A percentile compares a stretch with the other conserved stretches of the same genome.
Conservation (phyloP, 768 basidiomycete genomes). For the Trametes villosa region DNA sequence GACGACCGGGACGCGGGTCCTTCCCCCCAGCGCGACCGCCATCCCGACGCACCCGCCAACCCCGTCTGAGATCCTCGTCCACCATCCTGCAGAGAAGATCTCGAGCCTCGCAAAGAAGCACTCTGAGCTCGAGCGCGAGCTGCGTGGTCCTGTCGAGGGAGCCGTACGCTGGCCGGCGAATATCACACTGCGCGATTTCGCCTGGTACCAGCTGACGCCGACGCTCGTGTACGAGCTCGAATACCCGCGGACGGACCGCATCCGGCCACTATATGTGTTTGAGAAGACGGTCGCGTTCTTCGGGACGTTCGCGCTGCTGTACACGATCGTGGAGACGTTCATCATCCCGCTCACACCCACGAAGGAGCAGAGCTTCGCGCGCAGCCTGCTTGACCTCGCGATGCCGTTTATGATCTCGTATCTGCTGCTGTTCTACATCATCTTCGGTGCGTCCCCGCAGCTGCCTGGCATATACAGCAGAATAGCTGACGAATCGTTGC, state of each 20-base stretch:
- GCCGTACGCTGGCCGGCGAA: conserved; percentile 84
- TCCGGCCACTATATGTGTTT: conserved; percentile 77
- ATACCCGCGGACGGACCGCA: conserved; percentile 87
- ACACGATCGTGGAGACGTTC: conserved; percentile 91
- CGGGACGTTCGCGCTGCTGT: conserved; percentile 94
- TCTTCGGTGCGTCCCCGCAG: conserved; percentile 58
- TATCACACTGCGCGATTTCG: conserved; percentile 80
- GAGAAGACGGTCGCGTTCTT: conserved; percentile 84
- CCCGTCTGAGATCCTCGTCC: conserved; percentile 49
- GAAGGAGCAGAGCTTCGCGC: conserved; percentile 70
- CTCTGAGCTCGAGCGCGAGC: conserved; percentile 74
- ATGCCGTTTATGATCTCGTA: conserved; percentile 95
- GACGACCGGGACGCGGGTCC: conserved; percentile 28
- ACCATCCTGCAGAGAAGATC: conserved; percentile 70
- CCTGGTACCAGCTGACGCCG: conserved; percentile 85
- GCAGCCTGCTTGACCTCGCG: conserved; percentile 82
- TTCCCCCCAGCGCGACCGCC: conserved; percentile 22
- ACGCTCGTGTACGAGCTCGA: conserved; percentile 96
- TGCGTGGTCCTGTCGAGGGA: conserved; percentile 71
- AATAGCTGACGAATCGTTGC: conserved; percentile 1
- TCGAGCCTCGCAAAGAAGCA: conserved; percentile 75
- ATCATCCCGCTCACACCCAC: conserved; percentile 84
- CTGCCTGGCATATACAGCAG: conserved; percentile 8
- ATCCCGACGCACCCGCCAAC: conserved; percentile 23
- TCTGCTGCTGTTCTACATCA: conserved; percentile 82